Evolutionary conservation across 2,329 filamentous ascomycete species (phyloP), one percentile per base, ranked within the genome.

Genomic region (Nemania bipapillata): DNA sequence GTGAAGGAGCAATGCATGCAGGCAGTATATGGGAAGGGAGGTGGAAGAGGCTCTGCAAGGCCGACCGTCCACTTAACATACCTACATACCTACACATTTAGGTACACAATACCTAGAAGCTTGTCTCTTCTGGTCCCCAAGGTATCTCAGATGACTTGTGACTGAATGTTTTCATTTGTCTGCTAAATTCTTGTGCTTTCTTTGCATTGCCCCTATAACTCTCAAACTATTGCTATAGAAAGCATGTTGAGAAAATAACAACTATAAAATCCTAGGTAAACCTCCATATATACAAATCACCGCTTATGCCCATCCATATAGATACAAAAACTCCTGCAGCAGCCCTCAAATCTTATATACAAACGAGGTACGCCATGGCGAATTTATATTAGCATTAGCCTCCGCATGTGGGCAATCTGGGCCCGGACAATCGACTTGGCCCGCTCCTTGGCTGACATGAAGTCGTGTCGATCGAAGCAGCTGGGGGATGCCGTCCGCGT

Each of bases 381-480:
- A 5, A 28, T 4, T 65, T 63, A 73, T 62, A 67, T 65, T 47
- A 69, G 12, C 68, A 64, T 72, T 47, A 72, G 40, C 37, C 70
- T 65, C 9, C 66, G 49, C 71, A 73, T 70, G 24, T 67, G 66
- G 5, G 61, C 55, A 12, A 69, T 65, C 49, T 72, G 68, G 4
- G 69, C 64, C 32, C 68, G 55, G 4, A 69, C 62, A 12, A 73
- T 73, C 17, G 72, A 73, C 53, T 70, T 68, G 1, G 66, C 66
- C 45, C 72, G 70, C 20, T 73, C 68, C 63, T 71, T 69, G 9
- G 68, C 68, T 6, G 65, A 73, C 72, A 73, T 73, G 55, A 73
- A 73, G 42, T 73, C 72, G 8, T 69, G 68, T 3, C 72, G 60
- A 32, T 73, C 72, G 50, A 63, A 69, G 61, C 66, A 72, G 60